These are phyloP conservation scores for Boletus bicolor DNA, from an alignment of 768 basidiomycete genomes.

Conservation along the genomic window DNA sequence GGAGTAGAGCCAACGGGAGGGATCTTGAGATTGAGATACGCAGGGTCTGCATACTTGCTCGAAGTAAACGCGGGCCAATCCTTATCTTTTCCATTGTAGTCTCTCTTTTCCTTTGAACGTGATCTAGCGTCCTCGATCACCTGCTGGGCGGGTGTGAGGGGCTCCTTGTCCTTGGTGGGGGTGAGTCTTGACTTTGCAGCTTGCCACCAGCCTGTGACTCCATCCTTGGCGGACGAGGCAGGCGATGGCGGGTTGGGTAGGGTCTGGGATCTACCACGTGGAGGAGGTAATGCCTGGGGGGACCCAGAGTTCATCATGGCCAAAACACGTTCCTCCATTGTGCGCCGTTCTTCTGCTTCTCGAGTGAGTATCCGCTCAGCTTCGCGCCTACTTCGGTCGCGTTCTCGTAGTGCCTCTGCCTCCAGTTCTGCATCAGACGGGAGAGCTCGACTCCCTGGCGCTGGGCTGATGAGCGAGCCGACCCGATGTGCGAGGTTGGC, in stretches of 20 bases:
- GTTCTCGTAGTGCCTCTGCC: conserved; percentile 74
- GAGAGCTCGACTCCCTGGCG: conserved; percentile 41
- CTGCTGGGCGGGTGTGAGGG: conserved; percentile 82
- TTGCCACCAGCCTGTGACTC: conserved; percentile 61
- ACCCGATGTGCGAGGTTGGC: conserved; percentile 73
- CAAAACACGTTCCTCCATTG: conserved; percentile 70
- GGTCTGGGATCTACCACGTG: conserved; percentile 59
- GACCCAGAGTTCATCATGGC: conserved; percentile 58
- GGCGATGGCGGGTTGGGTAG: conserved; percentile 60
- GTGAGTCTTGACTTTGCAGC: conserved; percentile 73
- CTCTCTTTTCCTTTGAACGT: conserved; percentile 53
- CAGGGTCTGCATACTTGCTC: conserved; percentile 55
- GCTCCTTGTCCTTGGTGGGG: conserved; percentile 70
- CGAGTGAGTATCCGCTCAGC: conserved; percentile 72
- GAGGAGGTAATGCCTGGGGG: conserved; percentile 48
- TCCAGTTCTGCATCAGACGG: conserved; percentile 79
- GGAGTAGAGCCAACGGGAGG: conserved; percentile 47
- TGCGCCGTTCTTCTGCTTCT: conserved; percentile 66
- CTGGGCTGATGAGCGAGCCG: conserved; percentile 59
- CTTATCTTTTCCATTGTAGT: conserved; percentile 42
- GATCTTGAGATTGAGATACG: conserved; percentile 53
- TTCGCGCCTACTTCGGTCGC: conserved; percentile 71
- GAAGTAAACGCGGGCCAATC: conserved; percentile 56
- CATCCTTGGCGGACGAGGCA: conserved; percentile 61
- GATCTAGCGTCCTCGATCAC: conserved; percentile 72